Evolutionary conservation across 2,329 filamentous ascomycete genomes (phyloP).

Genomic region (Fusarium duplospermum): DNA sequence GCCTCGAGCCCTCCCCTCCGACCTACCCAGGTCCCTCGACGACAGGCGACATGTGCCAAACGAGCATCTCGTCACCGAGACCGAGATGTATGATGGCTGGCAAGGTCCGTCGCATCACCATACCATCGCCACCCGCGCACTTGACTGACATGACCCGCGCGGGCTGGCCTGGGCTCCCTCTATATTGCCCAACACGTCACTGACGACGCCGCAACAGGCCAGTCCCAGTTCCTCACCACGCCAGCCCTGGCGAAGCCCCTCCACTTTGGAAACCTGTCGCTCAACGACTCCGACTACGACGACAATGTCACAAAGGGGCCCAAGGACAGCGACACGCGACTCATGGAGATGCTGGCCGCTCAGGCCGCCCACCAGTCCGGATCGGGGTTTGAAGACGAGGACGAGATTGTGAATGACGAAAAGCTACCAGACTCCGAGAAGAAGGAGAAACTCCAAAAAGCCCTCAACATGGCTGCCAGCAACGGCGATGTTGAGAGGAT

Average conservation of each 20-base stretch:
- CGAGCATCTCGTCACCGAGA: conserved; percentile 77
- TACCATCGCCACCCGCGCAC: conserved; percentile 21
- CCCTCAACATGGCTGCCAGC: conserved; percentile 93
- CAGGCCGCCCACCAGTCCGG: conserved; percentile 86
- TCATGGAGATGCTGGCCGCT: conserved; percentile 96
- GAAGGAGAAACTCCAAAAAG: conserved; percentile 83
- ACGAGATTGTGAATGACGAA: conserved; percentile 79
- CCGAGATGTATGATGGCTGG: conserved; percentile 99
- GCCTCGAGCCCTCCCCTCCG: conserved; percentile 74
- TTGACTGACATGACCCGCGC: conserved; percentile 3
- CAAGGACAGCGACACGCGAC: conserved; percentile 82
- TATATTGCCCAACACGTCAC: conserved; percentile 37
- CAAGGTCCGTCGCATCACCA: conserved; percentile 71
- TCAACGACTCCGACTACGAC: conserved; percentile 83
- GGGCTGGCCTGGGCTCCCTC: conserved; percentile 11
- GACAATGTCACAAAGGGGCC: conserved; percentile 66
- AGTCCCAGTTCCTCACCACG: conserved; percentile 93
- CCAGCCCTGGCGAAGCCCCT: conserved; percentile 87
- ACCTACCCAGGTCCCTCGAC: conserved; percentile 91
- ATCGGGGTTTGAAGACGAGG: conserved; percentile 80
- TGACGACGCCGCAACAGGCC: conserved; percentile 67
- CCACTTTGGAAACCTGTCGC: conserved; percentile 82
- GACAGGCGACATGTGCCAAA: conserved; percentile 79
- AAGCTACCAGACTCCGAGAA: conserved; percentile 82
- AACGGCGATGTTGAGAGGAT: conserved; percentile 92